Percentiles rank a stretch among this genome's conserved stretches.
These are phyloP conservation scores for Anisodus tanguticus DNA, from an alignment of 257 asterid genomes.

Conservation along the genomic window DNA sequence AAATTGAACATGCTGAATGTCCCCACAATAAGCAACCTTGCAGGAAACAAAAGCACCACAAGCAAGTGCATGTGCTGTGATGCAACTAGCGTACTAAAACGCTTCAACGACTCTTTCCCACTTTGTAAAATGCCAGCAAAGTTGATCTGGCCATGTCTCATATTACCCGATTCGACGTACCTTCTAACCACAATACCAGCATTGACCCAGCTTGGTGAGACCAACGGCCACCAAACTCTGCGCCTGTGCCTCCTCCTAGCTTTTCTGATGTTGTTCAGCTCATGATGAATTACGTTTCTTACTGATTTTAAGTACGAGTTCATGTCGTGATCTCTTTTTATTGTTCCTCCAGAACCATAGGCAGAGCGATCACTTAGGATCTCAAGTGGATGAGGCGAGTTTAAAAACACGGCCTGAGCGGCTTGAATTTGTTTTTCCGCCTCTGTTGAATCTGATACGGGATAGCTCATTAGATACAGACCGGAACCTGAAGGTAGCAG, in stretches of 20 bases:
- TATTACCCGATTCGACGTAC: conserved; percentile 38
- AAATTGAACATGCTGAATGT: conserved; percentile 45
- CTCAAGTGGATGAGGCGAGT: conserved; percentile 96
- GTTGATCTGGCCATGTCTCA: conserved; percentile 50
- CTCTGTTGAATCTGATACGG: conserved; percentile 44
- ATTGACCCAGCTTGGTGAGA: conserved; percentile 49
- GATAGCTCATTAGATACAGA: conserved; percentile 61
- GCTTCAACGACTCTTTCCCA: conserved; percentile 67
- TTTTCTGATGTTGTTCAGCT: conserved; percentile 62
- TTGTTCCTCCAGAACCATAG: conserved; percentile 83
- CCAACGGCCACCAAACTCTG: conserved; percentile 74
- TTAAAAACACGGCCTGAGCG: conserved; percentile 65
- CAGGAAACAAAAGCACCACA: conserved; percentile 76
- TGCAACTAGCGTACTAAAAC: conserved; percentile 66
- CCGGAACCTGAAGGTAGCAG: conserved; percentile 94
- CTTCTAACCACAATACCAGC: conserved; percentile 48
- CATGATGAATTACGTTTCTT: conserved; percentile 66
- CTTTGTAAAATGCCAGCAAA: conserved; percentile 62
- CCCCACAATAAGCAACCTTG: conserved; percentile 62
- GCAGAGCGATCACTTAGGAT: conserved; percentile 85
- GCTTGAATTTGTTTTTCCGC: conserved; percentile 68
- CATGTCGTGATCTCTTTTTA: conserved; percentile 93
- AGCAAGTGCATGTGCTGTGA: conserved; percentile 86
- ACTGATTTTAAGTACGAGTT: conserved; percentile 65
- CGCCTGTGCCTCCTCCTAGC: conserved; percentile 56